A percentile compares a stretch with the other conserved stretches of the same genome.
Conservation (phyloP, 192 early-diverging fungal species). For the Spinellus fusiger region DNA sequence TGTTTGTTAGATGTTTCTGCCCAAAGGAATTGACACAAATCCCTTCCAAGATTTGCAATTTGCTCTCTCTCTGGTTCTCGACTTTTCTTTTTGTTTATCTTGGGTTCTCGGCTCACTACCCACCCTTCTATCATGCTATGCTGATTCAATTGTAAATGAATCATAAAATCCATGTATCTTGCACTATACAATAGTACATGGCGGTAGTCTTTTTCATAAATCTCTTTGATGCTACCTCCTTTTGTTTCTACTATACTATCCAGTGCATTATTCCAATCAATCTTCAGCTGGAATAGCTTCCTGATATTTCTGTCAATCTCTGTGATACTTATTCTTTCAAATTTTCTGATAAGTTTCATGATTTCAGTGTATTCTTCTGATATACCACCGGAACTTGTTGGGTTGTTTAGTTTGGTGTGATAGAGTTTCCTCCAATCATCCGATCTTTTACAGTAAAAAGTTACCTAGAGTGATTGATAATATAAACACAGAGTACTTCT, state of each 20-base stretch:
- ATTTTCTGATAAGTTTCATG: conserved; percentile 5
- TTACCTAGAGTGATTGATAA: conserved; percentile 7
- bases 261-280: conserved; percentile 16
- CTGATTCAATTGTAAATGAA: conserved; percentile 6
- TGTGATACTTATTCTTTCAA: conserved; percentile 15
- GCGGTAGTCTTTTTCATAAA: conserved; percentile 4
- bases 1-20: neutral
- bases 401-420: neutral
- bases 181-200: conserved; percentile 21
- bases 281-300: neutral
- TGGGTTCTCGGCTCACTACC: conserved; percentile 20
- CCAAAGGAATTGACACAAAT: conserved; percentile 14
- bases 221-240: conserved; percentile 1
- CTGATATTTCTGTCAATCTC: conserved; percentile 12
- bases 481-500: neutral
- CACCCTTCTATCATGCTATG: conserved; percentile 5
- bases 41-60: conserved; percentile 6
- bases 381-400: neutral
- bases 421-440: conserved; percentile 21
- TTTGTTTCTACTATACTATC: conserved; percentile 4
- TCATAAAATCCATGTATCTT: conserved; percentile 29
- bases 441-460: conserved; percentile 7
- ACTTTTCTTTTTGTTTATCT: neutral
- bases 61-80: conserved; percentile 16
- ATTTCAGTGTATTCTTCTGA: conserved; percentile 1